phyloP scores from a whole-genome alignment of 371 early-diverging fungal species.

The Circinella minor region DNA sequence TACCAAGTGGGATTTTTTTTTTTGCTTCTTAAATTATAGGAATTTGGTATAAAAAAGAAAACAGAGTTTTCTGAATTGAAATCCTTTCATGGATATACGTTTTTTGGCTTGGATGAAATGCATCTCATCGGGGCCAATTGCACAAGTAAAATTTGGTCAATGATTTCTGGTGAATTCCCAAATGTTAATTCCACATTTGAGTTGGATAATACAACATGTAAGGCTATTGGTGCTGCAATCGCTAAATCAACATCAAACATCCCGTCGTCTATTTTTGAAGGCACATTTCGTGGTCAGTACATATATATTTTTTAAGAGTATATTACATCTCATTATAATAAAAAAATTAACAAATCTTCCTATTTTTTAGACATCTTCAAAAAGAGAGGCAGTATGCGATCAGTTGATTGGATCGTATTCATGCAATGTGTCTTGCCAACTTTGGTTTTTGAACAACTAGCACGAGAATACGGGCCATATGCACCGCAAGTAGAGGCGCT shows the following conservation, averaged over 20 bases:
- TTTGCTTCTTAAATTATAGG: background rate
- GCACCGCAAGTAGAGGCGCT: background rate
- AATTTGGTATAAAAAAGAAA: background rate
- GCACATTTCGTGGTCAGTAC: background rate
- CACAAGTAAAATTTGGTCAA: background rate
- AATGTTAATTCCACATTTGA: background rate
- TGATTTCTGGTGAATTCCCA: background rate
- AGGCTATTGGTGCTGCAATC: background rate
- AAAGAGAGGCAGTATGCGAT: background rate
- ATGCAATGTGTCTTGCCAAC: background rate
- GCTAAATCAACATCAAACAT: background rate
- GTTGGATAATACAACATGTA: background rate
- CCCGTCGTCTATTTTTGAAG: background rate
- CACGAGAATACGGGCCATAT: background rate
- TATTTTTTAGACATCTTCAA: background rate
- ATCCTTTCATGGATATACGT: background rate
- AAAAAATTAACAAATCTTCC: background rate
- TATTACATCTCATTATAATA: background rate
- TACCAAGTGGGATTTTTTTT: too few relatives aligned
- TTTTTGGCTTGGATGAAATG: constrained; percentile 1
- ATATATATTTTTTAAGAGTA: background rate
- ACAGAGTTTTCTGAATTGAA: background rate
- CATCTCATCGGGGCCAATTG: background rate
- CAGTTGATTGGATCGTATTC: background rate
- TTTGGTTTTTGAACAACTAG: background rate